Conservation (phyloP, 768 basidiomycete genomes). For the Mycena alexandri region DNA sequence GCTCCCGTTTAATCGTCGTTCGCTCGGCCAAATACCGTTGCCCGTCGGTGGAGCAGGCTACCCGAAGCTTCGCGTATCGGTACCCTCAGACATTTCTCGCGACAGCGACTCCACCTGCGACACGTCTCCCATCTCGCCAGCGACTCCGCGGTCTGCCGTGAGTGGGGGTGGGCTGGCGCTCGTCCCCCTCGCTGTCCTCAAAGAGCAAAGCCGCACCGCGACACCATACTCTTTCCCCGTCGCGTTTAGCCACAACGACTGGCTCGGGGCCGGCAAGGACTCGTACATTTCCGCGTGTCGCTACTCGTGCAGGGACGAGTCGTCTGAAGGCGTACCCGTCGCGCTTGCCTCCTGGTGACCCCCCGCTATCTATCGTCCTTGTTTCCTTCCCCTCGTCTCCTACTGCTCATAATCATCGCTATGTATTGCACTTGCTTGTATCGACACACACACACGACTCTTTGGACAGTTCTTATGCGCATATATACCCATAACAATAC, state of each 20-base stretch:
- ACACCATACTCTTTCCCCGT: constrained; percentile 15
- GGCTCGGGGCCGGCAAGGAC: constrained; percentile 19
- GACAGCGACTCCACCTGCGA: constrained; percentile 62
- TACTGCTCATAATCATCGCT: not conserved
- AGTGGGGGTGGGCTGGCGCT: constrained; percentile 37
- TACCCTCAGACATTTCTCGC: constrained; percentile 49
- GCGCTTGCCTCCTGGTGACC: constrained; percentile 26
- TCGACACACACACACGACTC: not conserved
- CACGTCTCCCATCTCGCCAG: constrained; percentile 67
- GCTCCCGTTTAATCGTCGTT: constrained; percentile 44
- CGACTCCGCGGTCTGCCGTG: constrained; percentile 62
- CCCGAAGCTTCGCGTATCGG: constrained; percentile 33
- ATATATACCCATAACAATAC: constrained; percentile 9
- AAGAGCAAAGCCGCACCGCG: constrained; percentile 33
- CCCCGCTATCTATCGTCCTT: not conserved
- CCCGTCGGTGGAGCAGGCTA: not conserved
- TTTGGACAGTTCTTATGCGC: not conserved
- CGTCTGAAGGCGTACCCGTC: not conserved
- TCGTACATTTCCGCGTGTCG: constrained; percentile 19
- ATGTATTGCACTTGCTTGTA: not conserved
- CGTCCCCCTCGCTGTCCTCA: constrained; percentile 36
- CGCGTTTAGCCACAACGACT: constrained; percentile 23
- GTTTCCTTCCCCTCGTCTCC: not conserved
- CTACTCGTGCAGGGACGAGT: constrained; percentile 13
- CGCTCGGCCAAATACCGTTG: constrained; percentile 26